Base-by-base conservation (phyloP, 129 eudicot genomes). In the Saposhnikovia divaricata region DNA sequence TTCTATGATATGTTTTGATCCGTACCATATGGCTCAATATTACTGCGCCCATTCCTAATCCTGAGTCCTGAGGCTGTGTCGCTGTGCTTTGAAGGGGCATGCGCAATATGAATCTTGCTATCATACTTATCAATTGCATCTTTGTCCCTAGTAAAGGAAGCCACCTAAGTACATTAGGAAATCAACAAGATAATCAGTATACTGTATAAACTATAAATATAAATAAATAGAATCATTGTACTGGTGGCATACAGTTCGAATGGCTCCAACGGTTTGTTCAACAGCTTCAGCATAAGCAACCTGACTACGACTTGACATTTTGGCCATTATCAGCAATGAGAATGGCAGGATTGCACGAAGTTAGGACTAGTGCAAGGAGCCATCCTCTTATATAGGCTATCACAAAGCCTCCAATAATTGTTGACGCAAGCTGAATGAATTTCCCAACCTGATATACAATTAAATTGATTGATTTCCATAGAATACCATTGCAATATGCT, bases 321-420 rank as follows among this genome's bases (percentile, higher is more conserved):
- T 82, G 63, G 88, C 73, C 78, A 86, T 43, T 47, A 86, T 12
- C 90, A 39, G 87, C 51, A 46, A 81, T 27, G 23, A 83, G 85
- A 14, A 89, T 74, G 16, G 82, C 78, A 63, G 92, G 92, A 70
- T 83, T 75, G 47, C 76, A 78, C 3, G 83, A 47, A 19, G 82
- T 55, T 74, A 89, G 48, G 25, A 86, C 34, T 31, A 86, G 37
- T 8, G 92, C 80, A 25, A 89, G 85, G 37, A 69, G 84, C 92
- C 92, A 89, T 37, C 88, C 90, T 81, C 84, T 85, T n/a, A 79
- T n/a, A 80, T 80, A 89, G n/a, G 90, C 90, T 70, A 89, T 76
- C 0, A 72, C 34, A 51, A 86, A 89, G 5, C 92, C 88, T 42
- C 91, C 86, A 40, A 88, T 31, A 72, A 85, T 0, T 42, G 84